These are phyloP conservation scores for Choiromyces venosus DNA, from an alignment of 495 filamentous ascomycete species.

Conservation along the genomic window DNA sequence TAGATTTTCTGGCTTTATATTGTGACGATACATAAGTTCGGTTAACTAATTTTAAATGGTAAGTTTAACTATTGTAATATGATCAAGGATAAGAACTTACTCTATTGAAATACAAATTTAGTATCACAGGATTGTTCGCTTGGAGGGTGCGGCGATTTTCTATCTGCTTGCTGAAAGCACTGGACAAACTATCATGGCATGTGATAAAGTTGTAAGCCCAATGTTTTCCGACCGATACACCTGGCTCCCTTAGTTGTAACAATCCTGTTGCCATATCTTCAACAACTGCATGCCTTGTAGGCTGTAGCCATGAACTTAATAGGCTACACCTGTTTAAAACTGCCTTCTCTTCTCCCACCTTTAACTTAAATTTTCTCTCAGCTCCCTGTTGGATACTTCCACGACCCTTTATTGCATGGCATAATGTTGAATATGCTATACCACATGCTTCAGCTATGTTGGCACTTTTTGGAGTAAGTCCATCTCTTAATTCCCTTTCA, in stretches of 20 bases:
- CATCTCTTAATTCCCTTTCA: conserved; percentile 3
- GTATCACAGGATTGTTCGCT: conserved; percentile 7
- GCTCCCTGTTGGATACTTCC: background rate
- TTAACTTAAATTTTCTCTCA: background rate
- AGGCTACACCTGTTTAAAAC: background rate
- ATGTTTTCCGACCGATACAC: background rate
- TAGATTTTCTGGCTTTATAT: background rate
- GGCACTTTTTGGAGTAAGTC: conserved; percentile 1
- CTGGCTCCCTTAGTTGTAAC: background rate
- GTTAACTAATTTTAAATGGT: background rate
- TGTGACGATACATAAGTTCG: conserved; percentile 3
- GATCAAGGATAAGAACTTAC: background rate
- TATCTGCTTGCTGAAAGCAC: background rate
- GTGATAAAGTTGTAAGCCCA: conserved; percentile 1
- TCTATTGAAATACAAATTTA: conserved; percentile 11
- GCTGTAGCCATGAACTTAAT: conserved; percentile 5
- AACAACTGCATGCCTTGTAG: background rate
- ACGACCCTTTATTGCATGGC: background rate
- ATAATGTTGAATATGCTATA: conserved; percentile 9
- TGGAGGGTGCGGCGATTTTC: background rate
- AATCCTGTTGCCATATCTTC: conserved; percentile 1
- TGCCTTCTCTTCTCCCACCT: background rate
- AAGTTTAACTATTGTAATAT: background rate
- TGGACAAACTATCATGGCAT: background rate
- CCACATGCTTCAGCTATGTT: conserved; percentile 7